phyloP scores from a whole-genome alignment of 768 basidiomycete genomes.

The Psilocybe cubensis region DNA sequence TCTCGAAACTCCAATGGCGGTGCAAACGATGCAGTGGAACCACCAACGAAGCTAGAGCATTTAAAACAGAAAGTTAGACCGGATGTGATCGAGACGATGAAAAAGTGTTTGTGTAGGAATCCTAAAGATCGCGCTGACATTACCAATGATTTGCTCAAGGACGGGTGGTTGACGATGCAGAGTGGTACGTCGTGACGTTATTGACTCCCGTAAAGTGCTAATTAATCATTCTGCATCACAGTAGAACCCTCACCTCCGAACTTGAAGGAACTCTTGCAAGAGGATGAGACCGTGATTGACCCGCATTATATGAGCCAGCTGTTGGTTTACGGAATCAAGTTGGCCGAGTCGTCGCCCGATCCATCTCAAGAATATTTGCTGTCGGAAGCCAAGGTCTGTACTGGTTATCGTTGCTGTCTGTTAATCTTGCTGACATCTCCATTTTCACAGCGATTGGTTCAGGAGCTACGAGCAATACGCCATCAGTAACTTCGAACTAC shows the following conservation, averaged over 20 bases:
- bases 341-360: constrained; percentile 45
- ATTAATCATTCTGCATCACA: neutral
- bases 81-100: constrained; percentile 83
- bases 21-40: constrained; percentile 32
- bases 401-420: neutral
- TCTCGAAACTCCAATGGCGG: constrained; percentile 31
- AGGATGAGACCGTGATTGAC: constrained; percentile 74
- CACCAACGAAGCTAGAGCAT: constrained; percentile 67
- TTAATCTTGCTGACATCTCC: neutral
- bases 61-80: constrained; percentile 69
- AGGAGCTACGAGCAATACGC: constrained; percentile 55
- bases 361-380: constrained; percentile 51
- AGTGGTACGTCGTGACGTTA: constrained; percentile 45
- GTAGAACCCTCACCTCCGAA: constrained; percentile 29
- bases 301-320: constrained; percentile 82
- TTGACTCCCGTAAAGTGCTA: neutral
- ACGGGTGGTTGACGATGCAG: constrained; percentile 76
- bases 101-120: constrained; percentile 75
- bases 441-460: constrained; percentile 59
- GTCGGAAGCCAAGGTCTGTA: constrained; percentile 62
- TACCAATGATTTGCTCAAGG: constrained; percentile 73
- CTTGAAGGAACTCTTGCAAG: constrained; percentile 36
- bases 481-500: neutral
- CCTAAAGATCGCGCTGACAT: constrained; percentile 89
- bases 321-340: constrained; percentile 68